Base-by-base conservation (phyloP, 148 eudicot species). In the Chenopodium suecicum region DNA sequence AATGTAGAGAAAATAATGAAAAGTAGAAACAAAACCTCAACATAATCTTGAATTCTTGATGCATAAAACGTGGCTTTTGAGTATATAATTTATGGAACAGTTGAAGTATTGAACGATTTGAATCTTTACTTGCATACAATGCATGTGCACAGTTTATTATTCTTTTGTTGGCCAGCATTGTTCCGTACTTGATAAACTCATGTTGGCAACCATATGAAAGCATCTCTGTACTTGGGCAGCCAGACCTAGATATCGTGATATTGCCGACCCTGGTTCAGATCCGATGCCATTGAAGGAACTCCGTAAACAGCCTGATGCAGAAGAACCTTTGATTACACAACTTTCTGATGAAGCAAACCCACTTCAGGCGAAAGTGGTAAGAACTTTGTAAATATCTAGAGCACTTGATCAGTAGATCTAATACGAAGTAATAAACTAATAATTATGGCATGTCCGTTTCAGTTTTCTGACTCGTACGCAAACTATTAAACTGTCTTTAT, bases 161-260 rank as follows among this genome's bases (percentile, higher is more conserved):
- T 32, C 46, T 20, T 76, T 1, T 56, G 27, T 56, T 67, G 27
- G 27, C 64, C 25, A 52, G 52, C 76, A 76, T 82, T 41, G 27
- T 27, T 27, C 27, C 27, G n/a, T n/a, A n/a, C 47, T 58, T 37
- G 64, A 65, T 67, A 58, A 82, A 76, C 58, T 25, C 22, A 10
- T 75, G 63, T 50, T 70, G 70, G 46, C 52, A 50, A 32, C 34
- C 58, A 47, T 81, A 70, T 76, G 78, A 27, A 78, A 71, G 65
- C 46, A 25, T 17, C 50, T 74, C 50, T 72, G 70, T 83, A 44
- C 73, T 65, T 83, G 82, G 70, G 44, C 69, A 74, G 31, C 82
- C 82, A 79, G 85, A 74, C 85, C 85, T 54, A 67, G 41, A 79
- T 79, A 83, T 74, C 82, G 82, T 25, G 75, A 74, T 44, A 70